Evolutionary conservation across 192 early-diverging fungal species (phyloP), one percentile per base, ranked within the genome.

Genomic region (Backusella parvicylindrica): DNA sequence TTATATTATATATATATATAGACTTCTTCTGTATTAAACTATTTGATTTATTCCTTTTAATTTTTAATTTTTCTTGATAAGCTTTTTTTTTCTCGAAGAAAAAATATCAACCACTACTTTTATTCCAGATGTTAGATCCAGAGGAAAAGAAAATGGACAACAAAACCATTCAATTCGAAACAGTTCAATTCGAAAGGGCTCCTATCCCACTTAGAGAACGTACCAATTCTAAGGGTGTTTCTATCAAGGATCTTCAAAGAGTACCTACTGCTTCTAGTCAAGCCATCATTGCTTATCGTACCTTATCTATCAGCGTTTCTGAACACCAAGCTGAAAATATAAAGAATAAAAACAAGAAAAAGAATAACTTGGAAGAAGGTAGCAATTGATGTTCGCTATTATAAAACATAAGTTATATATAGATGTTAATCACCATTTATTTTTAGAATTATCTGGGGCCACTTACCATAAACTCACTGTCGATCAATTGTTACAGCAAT

Each of bases 381-480:
- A 73, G 63, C 31, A 7, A n/a, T 49, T 16, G 16, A 47, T 18
- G 6, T 47, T 47, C 6, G 16, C 2, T 3, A 41, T 47, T n/a
- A 15, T 12, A 31, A 37, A 30, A 68, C 1, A 40, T 18, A 67
- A 36, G 3, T 30, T 43, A 23, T 4, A 50, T 60, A 28, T 15
- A 43, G 9, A 11, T 43, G 9, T 12, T 60, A 60, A 28, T 60
- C 26, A 60, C 16, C 37, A 76, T 33, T 2, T 63, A 30, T 21
- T 47, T 38, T 71, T 78, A 70, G 81, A 81, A 18, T 77, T 86
- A 38, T 64, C 82, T 11, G 74, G 67, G 26, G 72, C 77, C 21
- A 79, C 77, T 41, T 84, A 81, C 74, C 86, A 87, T 74, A 87
- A 83, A 56, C 63, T 80, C 12, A 75, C 84, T 28, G 26, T 77